Evolutionary conservation across 768 basidiomycete species (phyloP).

Genomic region (Fomitopsis pulvina): DNA sequence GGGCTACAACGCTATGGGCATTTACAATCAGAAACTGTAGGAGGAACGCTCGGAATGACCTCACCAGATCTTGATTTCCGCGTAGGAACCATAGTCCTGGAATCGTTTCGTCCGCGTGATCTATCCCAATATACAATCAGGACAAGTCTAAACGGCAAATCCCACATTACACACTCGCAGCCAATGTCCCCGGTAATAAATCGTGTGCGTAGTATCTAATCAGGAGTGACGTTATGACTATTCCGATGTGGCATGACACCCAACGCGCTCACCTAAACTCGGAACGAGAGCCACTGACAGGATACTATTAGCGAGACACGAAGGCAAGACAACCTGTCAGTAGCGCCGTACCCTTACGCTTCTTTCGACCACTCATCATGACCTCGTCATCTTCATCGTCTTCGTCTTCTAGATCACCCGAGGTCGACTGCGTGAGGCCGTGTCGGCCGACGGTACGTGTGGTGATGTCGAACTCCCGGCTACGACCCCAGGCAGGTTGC

Average conservation of each 20-base stretch:
- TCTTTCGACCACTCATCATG: slow-evolving; percentile 62
- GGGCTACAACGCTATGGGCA: slow-evolving; percentile 68
- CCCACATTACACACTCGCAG: slow-evolving; percentile 50
- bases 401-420: slow-evolving; percentile 78
- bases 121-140: slow-evolving; percentile 30
- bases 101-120: slow-evolving; percentile 77
- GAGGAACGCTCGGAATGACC: slow-evolving; percentile 2
- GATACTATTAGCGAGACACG: background rate
- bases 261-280: slow-evolving; percentile 52
- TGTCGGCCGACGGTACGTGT: slow-evolving; percentile 66
- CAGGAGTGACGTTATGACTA: slow-evolving; percentile 13
- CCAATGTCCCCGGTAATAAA: slow-evolving; percentile 89
- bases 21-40: background rate
- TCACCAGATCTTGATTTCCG: slow-evolving; percentile 77
- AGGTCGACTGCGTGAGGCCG: slow-evolving; percentile 57
- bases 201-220: slow-evolving; percentile 79
- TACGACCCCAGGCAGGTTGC: slow-evolving; percentile 90
- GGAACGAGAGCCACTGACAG: slow-evolving; percentile 69
- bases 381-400: slow-evolving; percentile 55
- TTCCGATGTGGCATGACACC: slow-evolving; percentile 6
- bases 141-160: slow-evolving; percentile 4
- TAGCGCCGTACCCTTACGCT: slow-evolving; percentile 41
- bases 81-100: slow-evolving; percentile 68
- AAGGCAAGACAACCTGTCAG: background rate
- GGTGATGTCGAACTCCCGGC: slow-evolving; percentile 86